These are phyloP conservation scores for Metarhizium sp. DNA, from an alignment of 2,329 filamentous ascomycete species.

Conservation along the genomic window DNA sequence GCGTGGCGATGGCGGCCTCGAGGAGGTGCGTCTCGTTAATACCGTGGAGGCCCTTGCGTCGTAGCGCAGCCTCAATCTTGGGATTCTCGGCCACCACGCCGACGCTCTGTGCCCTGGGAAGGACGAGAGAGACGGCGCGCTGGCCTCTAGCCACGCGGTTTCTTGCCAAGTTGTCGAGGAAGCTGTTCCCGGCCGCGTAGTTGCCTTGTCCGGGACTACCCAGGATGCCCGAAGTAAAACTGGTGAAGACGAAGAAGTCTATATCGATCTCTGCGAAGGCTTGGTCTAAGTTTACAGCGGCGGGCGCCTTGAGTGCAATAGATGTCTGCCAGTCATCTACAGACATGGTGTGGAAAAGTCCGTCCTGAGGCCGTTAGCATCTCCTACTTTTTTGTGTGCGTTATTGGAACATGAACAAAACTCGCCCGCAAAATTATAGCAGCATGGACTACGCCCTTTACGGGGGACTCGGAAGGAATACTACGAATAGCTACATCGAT, in stretches of 20 bases:
- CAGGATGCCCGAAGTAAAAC: constrained; percentile 17
- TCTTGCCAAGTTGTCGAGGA: constrained; percentile 24
- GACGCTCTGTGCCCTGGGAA: constrained; percentile 14
- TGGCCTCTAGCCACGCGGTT: constrained; percentile 16
- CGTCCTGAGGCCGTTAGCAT: background rate
- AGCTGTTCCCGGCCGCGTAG: constrained; percentile 21
- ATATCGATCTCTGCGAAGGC: constrained; percentile 9
- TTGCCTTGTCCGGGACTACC: constrained; percentile 21
- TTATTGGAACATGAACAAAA: constrained; percentile 10
- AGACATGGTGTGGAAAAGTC: constrained; percentile 11
- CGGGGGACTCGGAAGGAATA: background rate
- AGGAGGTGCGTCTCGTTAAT: background rate
- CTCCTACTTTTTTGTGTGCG: background rate
- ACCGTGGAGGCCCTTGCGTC: background rate
- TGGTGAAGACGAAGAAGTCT: constrained; percentile 21
- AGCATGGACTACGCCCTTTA: constrained; percentile 24
- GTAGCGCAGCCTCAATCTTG: constrained; percentile 5
- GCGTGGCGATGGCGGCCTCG: background rate
- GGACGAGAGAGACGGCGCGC: constrained; percentile 16
- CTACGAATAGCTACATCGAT: constrained; percentile 10
- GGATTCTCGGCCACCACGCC: constrained; percentile 24
- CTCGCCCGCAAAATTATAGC: constrained; percentile 22
- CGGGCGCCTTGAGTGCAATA: constrained; percentile 15
- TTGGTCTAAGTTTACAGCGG: constrained; percentile 16
- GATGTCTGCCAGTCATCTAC: constrained; percentile 13